phyloP scores from a whole-genome alignment of 495 filamentous ascomycete genomes.

The Rostrohypoxylon terebratum region DNA sequence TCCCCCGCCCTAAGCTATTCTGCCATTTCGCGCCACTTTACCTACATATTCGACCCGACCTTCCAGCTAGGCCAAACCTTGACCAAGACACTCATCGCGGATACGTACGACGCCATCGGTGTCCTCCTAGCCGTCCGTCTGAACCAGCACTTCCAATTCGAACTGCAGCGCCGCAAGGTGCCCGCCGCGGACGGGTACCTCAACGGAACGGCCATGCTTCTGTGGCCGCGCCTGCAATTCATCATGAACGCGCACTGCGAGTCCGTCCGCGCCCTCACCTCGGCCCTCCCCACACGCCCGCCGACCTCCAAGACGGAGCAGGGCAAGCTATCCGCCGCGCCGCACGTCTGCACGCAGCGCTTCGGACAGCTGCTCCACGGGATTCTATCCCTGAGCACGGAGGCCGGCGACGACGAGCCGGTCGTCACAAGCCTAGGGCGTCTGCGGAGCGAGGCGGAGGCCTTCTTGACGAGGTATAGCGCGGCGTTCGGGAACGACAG shows the following conservation, averaged over 20 bases:
- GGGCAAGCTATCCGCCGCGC: conserved; percentile 80
- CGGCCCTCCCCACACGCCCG: conserved; percentile 58
- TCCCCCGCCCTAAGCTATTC: conserved; percentile 67
- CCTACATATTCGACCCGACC: conserved; percentile 84
- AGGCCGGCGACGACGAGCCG: conserved; percentile 93
- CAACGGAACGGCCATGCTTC: conserved; percentile 92
- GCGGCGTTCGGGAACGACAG: conserved; percentile 73
- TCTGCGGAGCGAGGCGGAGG: conserved; percentile 80
- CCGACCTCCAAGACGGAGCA: conserved; percentile 68
- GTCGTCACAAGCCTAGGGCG: conserved; percentile 81
- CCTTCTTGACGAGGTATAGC: conserved; percentile 73
- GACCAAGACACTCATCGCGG: conserved; percentile 79
- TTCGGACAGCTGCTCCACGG: conserved; percentile 92
- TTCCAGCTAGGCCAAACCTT: conserved; percentile 81
- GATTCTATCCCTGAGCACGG: conserved; percentile 81
- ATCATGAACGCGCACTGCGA: conserved; percentile 95
- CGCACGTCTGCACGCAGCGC: conserved; percentile 89
- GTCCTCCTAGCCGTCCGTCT: conserved; percentile 90
- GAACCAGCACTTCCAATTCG: conserved; percentile 92
- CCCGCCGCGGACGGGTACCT: conserved; percentile 91
- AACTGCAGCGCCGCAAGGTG: conserved; percentile 89
- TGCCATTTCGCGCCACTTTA: conserved; percentile 73
- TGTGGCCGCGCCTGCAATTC: conserved; percentile 95
- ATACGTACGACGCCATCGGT: conserved; percentile 85
- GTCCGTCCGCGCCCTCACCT: conserved; percentile 73